Base-by-base conservation (phyloP, 1,284 basidiomycete species). In the Coniferiporia weirii region DNA sequence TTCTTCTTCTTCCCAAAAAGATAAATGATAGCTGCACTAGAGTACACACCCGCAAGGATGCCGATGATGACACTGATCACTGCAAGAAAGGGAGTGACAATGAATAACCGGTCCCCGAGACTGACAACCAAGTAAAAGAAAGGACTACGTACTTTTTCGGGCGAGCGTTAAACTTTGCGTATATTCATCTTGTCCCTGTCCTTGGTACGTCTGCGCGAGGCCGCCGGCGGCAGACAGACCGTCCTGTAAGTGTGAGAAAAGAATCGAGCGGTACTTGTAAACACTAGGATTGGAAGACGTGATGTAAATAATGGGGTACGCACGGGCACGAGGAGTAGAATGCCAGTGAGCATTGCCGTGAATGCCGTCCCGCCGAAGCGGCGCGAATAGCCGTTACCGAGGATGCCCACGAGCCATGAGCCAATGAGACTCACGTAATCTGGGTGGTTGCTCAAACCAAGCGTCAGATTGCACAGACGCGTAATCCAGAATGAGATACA, bases 41-140 rank as follows among this genome's bases (percentile, higher is more conserved):
- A 84, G 69, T 92, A 92, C 48, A 93, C 75, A 2, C 91, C 91
- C 57, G 93, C 84, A 8, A 90, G 91, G 52, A 93, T 89, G 49
- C 91, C 92, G 63, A 89, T 87, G n/a, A 91, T 89, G 17, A 93
- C 89, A 64, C 88, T 85, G 52, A 93, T 87, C 91, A 93, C 74
- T 61, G 32, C 17, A 36, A 19, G 15, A 36, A 46, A 34, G n/a
- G 5, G 32, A 36, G 38, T 4, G 38, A 12, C n/a, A 3, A 9
- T 40, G 15, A 40, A 40, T 1, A 38, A 45, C 27, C 27, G 20
- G 13, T 34, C 20, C 20, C 22, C 32, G 34, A 66, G 89, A 85
- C 17, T 84, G 83, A 63, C 77, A 81, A 27, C 27, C 27, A 27
- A 27, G 27, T 27, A 27, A 7, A 82, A 83, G 46, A 54, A 27